Conservation (phyloP, 2,329 filamentous ascomycete genomes). For the Fusarium buxicola region DNA sequence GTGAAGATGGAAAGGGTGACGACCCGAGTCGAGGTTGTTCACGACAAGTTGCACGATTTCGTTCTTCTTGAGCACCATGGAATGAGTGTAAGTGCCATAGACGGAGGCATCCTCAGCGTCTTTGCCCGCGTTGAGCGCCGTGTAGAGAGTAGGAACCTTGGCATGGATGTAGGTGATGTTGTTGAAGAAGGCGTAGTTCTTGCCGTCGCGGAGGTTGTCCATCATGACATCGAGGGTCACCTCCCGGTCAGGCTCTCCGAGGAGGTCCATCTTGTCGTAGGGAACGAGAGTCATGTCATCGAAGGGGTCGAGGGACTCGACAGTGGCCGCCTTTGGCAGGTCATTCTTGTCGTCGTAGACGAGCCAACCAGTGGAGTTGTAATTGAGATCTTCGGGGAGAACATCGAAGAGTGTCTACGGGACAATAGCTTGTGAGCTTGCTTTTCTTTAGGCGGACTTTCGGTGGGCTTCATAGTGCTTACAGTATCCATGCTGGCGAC, state of each 20-base stretch:
- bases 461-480: slow-evolving; percentile 32
- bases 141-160: slow-evolving; percentile 85
- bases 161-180: slow-evolving; percentile 79
- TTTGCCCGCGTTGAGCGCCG: slow-evolving; percentile 73
- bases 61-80: slow-evolving; percentile 75
- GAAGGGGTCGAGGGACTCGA: slow-evolving; percentile 74
- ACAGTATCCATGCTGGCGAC: slow-evolving; percentile 77
- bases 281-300: slow-evolving; percentile 82
- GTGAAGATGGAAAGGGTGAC: slow-evolving; percentile 84
- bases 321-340: slow-evolving; percentile 61
- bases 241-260: slow-evolving; percentile 70
- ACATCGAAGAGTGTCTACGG: slow-evolving; percentile 72
- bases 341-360: slow-evolving; percentile 63
- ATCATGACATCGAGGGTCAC: slow-evolving; percentile 74
- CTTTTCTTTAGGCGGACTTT: neutral
- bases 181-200: slow-evolving; percentile 75
- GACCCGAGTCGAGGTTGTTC: slow-evolving; percentile 78
- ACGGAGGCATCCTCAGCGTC: slow-evolving; percentile 67
- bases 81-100: slow-evolving; percentile 75
- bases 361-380: slow-evolving; percentile 73
- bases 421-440: neutral
- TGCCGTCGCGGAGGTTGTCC: slow-evolving; percentile 70
- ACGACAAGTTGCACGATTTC: slow-evolving; percentile 78
- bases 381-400: slow-evolving; percentile 75
- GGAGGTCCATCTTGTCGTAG: slow-evolving; percentile 71